phyloP scores from a whole-genome alignment of 495 filamentous ascomycete genomes.

The Talaromyces ruber region DNA sequence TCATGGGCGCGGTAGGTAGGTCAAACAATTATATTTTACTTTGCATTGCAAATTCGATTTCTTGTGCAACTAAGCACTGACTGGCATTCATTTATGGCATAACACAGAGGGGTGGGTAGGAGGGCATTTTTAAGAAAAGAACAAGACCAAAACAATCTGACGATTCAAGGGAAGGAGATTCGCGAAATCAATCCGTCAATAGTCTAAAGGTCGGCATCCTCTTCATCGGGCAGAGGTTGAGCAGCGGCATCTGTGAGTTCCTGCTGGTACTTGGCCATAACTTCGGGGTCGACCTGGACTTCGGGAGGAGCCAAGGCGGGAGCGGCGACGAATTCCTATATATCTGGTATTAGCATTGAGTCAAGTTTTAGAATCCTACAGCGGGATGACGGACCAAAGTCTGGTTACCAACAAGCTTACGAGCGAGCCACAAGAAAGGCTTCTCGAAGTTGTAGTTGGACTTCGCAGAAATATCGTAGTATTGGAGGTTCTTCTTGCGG shows the following conservation, averaged over 20 bases:
- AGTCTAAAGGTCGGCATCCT: constrained; percentile 67
- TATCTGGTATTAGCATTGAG: not conserved
- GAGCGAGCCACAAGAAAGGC: constrained; percentile 98
- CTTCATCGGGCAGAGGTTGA: constrained; percentile 91
- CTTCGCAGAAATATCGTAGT: constrained; percentile 99
- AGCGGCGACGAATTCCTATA: constrained; percentile 91
- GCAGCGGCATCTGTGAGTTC: constrained; percentile 81
- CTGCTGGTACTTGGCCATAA: constrained; percentile 71
- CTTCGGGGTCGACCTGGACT: constrained; percentile 72
- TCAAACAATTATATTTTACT: constrained; percentile 4
- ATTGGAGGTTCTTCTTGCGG: constrained; percentile 99
- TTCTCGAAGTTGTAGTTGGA: constrained; percentile 99
- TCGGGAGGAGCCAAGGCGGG: constrained; percentile 91
- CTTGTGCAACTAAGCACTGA: not conserved
- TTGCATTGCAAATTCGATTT: constrained; percentile 1
- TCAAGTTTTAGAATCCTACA: constrained; percentile 8
- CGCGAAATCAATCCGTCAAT: not conserved
- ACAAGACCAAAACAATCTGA: not conserved
- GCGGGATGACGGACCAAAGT: constrained; percentile 55
- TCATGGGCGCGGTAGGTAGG: not conserved
- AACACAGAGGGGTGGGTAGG: not conserved
- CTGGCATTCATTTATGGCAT: constrained; percentile 1
- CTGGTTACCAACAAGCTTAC: constrained; percentile 95
- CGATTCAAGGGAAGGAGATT: not conserved
- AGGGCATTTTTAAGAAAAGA: not conserved